Base-by-base conservation (phyloP, 2,329 filamentous ascomycete species). In the Colletotrichum orchidophilum region DNA sequence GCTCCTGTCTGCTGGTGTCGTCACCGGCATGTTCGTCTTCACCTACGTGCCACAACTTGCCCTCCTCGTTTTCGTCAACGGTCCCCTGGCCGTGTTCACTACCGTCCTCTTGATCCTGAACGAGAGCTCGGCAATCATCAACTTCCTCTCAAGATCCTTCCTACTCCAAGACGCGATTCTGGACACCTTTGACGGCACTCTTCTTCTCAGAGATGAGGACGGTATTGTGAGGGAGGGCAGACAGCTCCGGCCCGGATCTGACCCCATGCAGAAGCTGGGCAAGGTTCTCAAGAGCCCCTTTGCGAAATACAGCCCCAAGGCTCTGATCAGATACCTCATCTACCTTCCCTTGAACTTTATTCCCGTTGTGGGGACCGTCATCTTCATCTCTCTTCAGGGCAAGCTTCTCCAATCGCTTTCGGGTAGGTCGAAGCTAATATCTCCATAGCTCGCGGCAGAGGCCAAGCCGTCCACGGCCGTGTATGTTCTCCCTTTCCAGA, bases 281-380 rank as follows among this genome's bases (percentile, higher is more conserved):
- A 89, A 87, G 74, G 82, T 89, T 8, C 74, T 91, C 64, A 90
- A 88, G 80, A 87, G 76, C 57, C 88, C 89, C 0, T 90, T 91
- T 74, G 82, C 85, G 26, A 85, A 84, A 73, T 89, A 89, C 75
- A 87, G 86, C 31, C 85, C 86, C 31, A 89, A 85, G 76, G 90
- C 92, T 8, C 81, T 97, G 54, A 83, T 97, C 49, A 87, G 94
- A 72, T 96, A 96, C 77, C 79, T 97, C 73, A 89, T 98, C 83
- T 96, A 97, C 79, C 86, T 97, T 52, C 95, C 96, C 12, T 87
- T 98, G 72, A 98, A 98, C 83, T 95, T 97, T 79, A 95, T 98
- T 63, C 96, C 96, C 0, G 87, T 98, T 0, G 89, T 97, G 21
- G 96, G 96, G 6, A 97, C 95, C 0, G 84, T 91, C 8, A 83